Base-by-base conservation (phyloP, 345 rosid species). In the Aurinia saxatilis region DNA sequence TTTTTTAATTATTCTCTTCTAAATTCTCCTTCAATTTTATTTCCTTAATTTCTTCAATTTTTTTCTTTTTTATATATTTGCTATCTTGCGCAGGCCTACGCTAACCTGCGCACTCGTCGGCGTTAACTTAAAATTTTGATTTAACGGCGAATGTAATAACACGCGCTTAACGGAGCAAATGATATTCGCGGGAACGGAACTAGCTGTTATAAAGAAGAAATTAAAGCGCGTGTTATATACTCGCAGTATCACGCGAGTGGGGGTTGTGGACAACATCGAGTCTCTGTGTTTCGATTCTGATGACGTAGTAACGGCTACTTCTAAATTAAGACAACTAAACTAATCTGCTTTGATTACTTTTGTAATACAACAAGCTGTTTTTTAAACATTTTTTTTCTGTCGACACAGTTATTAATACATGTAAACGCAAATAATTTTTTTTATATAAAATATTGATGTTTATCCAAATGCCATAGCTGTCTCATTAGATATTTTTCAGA, bases 221-320 rank as follows among this genome's bases (percentile, higher is more conserved):
- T 5, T 0, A 38, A n/a, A n/a, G 41, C 53, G 58, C 53, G 66
- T 59, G 54, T 5, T 8, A 0, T 2, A 2, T 27, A 30, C 8
- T 21, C 33, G 35, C 27, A 16, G 1, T 3, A 0, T 7, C 5
- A 27, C 21, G 46, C 38, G 33, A 23, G 14, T 31, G 29, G 35
- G 21, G 2, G 1, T 34, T 16, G n/a, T 2, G 4, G 5, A 45
- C 45, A 16, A 29, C 33, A 27, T 3, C 1, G 21, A 15, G 63
- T 5, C 27, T 55, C 60, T 27, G 30, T 41, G 14, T 64, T 56
- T 63, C 59, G 64, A 54, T 56, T 63, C 33, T 15, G 23, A 17
- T 63, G 69, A 63, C 51, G 29, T 70, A 18, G 5, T 36, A 71
- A 71, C 70, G 65, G 70, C 75, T 40, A 56, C 25, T 49, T 63